Conservation (phyloP, 345 rosid genomes). For the Lumnitzera racemosa region DNA sequence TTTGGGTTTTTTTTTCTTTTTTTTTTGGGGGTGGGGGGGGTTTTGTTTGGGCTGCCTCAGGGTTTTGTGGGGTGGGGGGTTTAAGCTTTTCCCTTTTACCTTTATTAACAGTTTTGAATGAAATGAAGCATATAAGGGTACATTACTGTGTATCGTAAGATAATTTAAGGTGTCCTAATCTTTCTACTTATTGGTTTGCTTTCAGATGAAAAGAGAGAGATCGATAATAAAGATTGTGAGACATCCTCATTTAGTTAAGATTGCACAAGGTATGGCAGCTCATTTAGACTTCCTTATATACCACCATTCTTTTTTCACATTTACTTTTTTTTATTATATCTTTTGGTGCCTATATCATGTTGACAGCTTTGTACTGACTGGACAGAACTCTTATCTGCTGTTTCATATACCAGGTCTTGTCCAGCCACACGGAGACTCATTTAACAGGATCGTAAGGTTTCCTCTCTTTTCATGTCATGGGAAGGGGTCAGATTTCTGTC, state of each 20-base stretch:
- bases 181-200: constrained; percentile 1
- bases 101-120: too few relatives aligned
- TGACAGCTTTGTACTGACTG: background rate
- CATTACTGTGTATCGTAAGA: too few relatives aligned
- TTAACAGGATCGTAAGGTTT: constrained; percentile 60
- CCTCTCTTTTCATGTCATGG: too few relatives aligned
- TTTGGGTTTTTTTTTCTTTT: too few relatives aligned
- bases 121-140: too few relatives aligned
- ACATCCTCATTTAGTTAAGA: constrained; percentile 71
- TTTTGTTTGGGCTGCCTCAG: too few relatives aligned
- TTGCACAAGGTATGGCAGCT: constrained; percentile 57
- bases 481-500: too few relatives aligned
- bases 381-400: too few relatives aligned
- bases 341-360: background rate
- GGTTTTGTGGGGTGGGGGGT: too few relatives aligned
- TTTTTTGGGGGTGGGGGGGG: too few relatives aligned
- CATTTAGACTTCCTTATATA: background rate
- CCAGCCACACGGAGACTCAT: constrained; percentile 61
- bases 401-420: constrained; percentile 42
- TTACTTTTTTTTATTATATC: background rate
- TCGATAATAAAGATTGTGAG: constrained; percentile 88
- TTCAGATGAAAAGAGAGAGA: constrained; percentile 81
- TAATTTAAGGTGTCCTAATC: background rate
- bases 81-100: too few relatives aligned
- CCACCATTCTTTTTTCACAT: background rate